Percentiles rank a stretch among this genome's conserved stretches.
These are phyloP conservation scores for Nymphaea colorata DNA, from an alignment of 164 flowering plant species.

Conservation along the genomic window DNA sequence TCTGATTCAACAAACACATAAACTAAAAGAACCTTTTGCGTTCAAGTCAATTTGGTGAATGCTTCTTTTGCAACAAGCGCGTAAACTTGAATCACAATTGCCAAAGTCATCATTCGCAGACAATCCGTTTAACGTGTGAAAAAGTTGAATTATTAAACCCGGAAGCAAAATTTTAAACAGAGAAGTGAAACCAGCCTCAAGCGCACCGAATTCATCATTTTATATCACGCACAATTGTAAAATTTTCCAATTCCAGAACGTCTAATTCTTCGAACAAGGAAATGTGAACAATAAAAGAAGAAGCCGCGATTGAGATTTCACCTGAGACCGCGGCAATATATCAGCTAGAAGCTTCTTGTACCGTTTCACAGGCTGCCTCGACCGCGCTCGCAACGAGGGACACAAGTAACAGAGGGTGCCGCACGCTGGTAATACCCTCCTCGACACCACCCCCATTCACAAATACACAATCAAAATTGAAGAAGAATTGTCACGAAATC, in stretches of 20 bases:
- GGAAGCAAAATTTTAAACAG: background rate
- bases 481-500: background rate
- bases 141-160: too few species aligned
- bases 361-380: slow-evolving; percentile 83
- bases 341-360: slow-evolving; percentile 80
- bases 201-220: background rate
- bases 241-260: background rate
- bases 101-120: too few species aligned
- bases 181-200: background rate
- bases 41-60: background rate
- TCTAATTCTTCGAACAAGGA: background rate
- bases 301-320: slow-evolving; percentile 3
- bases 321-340: slow-evolving; percentile 68
- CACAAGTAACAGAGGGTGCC: slow-evolving; percentile 77
- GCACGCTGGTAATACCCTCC: slow-evolving; percentile 75
- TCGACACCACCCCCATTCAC: slow-evolving; percentile 83
- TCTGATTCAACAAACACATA: background rate
- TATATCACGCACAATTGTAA: background rate
- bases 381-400: slow-evolving; percentile 79
- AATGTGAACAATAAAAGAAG: background rate
- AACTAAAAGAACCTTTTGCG: background rate
- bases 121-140: too few species aligned
- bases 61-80: background rate
- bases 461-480: background rate
- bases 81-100: too few species aligned